phyloP scores from a whole-genome alignment of 805 yeast species.

The Blastobotrys mokoenaii region DNA sequence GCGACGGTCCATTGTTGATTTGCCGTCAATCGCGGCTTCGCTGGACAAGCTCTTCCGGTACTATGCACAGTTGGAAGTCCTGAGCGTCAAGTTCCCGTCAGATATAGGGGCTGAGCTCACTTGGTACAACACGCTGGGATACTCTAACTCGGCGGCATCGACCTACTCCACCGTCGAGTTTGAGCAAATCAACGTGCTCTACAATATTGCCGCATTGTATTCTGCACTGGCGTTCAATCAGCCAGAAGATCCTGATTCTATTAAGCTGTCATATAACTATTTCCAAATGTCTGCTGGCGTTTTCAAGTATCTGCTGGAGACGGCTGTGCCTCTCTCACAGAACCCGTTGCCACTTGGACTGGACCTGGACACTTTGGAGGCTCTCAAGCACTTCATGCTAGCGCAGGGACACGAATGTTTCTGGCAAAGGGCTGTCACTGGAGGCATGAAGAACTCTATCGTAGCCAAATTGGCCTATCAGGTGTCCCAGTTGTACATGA shows the following conservation, averaged over 20 bases:
- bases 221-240: slow-evolving; percentile 46
- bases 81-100: slow-evolving; percentile 48
- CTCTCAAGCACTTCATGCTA: slow-evolving; percentile 46
- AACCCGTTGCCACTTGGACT: slow-evolving; percentile 37
- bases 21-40: slow-evolving; percentile 5
- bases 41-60: slow-evolving; percentile 11
- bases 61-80: slow-evolving; percentile 13
- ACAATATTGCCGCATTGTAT: slow-evolving; percentile 59
- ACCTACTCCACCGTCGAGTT: slow-evolving; percentile 41
- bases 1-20: slow-evolving; percentile 20
- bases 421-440: slow-evolving; percentile 63
- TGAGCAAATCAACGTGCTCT: slow-evolving; percentile 57
- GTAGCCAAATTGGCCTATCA: slow-evolving; percentile 60
- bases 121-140: slow-evolving; percentile 68
- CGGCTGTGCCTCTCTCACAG: slow-evolving; percentile 17
- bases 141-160: slow-evolving; percentile 42
- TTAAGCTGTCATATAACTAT: slow-evolving; percentile 52
- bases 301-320: slow-evolving; percentile 34
- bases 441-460: slow-evolving; percentile 46
- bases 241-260: slow-evolving; percentile 40
- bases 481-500: slow-evolving; percentile 47
- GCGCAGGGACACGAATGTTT: slow-evolving; percentile 86
- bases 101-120: slow-evolving; percentile 47
- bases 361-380: slow-evolving; percentile 40
- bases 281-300: slow-evolving; percentile 69